Percentiles rank a stretch among this genome's conserved stretches.
Evolutionary conservation across 2,329 filamentous ascomycete genomes (phyloP).

Genomic region (Apiospora aurea): DNA sequence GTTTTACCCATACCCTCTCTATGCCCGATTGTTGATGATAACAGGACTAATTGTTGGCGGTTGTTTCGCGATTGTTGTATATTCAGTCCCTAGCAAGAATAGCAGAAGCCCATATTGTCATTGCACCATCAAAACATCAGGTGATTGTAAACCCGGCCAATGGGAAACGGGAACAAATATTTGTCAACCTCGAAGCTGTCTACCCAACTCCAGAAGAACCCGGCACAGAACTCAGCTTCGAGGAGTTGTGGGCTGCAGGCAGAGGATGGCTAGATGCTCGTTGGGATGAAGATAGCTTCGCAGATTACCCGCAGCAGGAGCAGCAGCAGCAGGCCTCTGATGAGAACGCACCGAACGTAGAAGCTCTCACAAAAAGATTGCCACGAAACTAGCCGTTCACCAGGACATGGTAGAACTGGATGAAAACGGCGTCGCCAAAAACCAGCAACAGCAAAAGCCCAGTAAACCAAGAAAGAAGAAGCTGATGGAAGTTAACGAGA

Average conservation of each 20-base stretch:
- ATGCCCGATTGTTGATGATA: conserved; percentile 80
- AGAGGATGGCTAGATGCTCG: conserved; percentile 71
- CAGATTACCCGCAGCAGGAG: conserved; percentile 32
- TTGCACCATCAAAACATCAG: conserved; percentile 76
- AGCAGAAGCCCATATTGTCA: conserved; percentile 68
- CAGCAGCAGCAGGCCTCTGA: conserved; percentile 24
- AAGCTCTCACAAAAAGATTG: conserved; percentile 39
- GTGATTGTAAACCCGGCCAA: conserved; percentile 82
- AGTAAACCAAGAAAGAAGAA: conserved; percentile 74
- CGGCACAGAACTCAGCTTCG: conserved; percentile 83
- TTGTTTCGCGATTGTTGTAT: conserved; percentile 46
- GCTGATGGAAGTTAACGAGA: conserved; percentile 85
- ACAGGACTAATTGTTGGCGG: conserved; percentile 87
- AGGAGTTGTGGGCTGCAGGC: conserved; percentile 83
- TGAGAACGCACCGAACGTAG: conserved; percentile 36
- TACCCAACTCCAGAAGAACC: conserved; percentile 80
- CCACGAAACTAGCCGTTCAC: conserved; percentile 51
- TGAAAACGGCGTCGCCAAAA: conserved; percentile 64
- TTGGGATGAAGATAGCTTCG: conserved; percentile 56
- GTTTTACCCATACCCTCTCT: conserved; percentile 43
- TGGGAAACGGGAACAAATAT: conserved; percentile 84
- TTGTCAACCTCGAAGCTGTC: conserved; percentile 83
- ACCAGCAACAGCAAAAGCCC: conserved; percentile 50
- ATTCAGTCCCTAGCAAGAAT: conserved; percentile 67
- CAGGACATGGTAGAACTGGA: conserved; percentile 58